Evolutionary conservation across 257 asterid genomes (phyloP).

Genomic region (Gentiana dahurica): DNA sequence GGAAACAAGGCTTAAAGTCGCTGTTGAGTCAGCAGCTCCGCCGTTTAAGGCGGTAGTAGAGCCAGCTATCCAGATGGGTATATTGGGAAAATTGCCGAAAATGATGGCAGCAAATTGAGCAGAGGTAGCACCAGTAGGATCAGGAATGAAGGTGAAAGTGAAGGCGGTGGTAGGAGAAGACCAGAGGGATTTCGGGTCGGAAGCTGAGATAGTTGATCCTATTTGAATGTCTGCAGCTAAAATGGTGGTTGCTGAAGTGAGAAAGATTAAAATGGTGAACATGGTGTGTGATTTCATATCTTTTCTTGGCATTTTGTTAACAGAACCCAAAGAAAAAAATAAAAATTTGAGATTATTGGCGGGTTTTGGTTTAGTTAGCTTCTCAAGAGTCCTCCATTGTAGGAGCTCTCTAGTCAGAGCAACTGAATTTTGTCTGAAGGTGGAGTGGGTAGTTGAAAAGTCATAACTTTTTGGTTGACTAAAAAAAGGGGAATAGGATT

Average conservation of each 20-base stretch:
- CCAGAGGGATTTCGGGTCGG: conserved; percentile 45
- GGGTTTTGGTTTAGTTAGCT: too few relatives aligned
- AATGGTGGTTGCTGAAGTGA: not conserved
- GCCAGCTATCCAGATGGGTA: conserved; percentile 66
- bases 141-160: conserved; percentile 41
- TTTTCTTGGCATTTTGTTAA: not conserved
- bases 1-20: conserved; percentile 35
- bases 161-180: conserved; percentile 40
- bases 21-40: conserved; percentile 44
- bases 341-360: too few relatives aligned
- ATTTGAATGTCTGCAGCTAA: conserved; percentile 34
- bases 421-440: too few relatives aligned
- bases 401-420: too few relatives aligned
- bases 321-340: too few relatives aligned
- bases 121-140: conserved; percentile 15
- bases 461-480: too few relatives aligned
- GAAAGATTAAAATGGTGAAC: conserved; percentile 1
- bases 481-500: too few relatives aligned
- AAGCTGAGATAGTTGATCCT: conserved; percentile 44
- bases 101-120: conserved; percentile 43
- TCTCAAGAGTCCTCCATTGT: too few relatives aligned
- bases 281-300: not conserved
- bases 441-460: too few relatives aligned
- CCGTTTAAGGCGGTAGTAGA: conserved; percentile 28
- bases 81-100: conserved; percentile 26